Evolutionary conservation across 169 alveolate genomes (phyloP).

Genomic region (Babesia sp.): DNA sequence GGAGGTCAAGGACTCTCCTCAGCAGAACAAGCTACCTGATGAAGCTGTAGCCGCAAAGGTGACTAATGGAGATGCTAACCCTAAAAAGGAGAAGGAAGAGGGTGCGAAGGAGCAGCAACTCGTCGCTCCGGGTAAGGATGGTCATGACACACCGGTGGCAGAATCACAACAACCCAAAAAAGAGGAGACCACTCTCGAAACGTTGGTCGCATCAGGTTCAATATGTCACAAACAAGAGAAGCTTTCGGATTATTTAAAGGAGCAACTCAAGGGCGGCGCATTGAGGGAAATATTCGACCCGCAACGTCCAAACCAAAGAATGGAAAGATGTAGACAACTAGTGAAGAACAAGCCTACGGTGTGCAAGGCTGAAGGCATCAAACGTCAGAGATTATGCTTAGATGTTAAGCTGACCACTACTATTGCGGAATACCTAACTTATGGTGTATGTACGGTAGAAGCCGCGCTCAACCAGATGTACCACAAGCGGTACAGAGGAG

Average conservation of each 20-base stretch:
- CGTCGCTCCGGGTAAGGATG: not conserved
- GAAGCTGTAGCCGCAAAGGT: not conserved
- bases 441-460: conserved; percentile 51
- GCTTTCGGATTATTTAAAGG: not conserved
- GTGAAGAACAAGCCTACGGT: conserved; percentile 1
- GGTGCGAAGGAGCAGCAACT: not conserved
- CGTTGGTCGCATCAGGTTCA: conserved; percentile 20
- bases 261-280: conserved; percentile 6
- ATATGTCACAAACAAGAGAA: conserved; percentile 21
- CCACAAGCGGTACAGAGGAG: conserved; percentile 31
- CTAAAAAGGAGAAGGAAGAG: not conserved
- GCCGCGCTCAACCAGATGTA: conserved; percentile 59
- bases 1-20: not conserved
- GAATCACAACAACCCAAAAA: not conserved
- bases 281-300: not conserved
- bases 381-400: not conserved
- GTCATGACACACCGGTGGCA: not conserved
- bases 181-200: conserved; percentile 19
- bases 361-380: conserved; percentile 6
- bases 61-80: not conserved
- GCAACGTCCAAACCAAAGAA: not conserved
- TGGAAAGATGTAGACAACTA: conserved; percentile 2
- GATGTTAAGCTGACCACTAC: conserved; percentile 8
- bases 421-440: conserved; percentile 27
- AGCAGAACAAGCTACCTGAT: not conserved